Conservation (phyloP, 2,329 filamentous ascomycete genomes). For the Dothistroma pini region DNA sequence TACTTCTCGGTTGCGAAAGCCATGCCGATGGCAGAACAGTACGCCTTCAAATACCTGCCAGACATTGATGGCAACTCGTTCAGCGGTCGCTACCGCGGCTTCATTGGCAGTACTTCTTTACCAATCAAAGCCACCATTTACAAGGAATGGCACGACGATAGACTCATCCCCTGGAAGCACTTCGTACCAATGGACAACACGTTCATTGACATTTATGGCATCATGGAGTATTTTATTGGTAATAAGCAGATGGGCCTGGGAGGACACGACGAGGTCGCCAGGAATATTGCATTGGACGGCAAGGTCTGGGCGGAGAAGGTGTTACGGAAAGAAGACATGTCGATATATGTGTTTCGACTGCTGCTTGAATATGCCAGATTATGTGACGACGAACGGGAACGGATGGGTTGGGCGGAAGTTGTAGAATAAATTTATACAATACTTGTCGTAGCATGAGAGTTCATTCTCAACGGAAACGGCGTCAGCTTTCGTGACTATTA, state of each 20-base stretch:
- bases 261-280: slow-evolving; percentile 54
- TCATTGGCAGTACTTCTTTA: slow-evolving; percentile 26
- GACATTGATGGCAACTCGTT: slow-evolving; percentile 67
- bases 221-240: slow-evolving; percentile 55
- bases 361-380: slow-evolving; percentile 44
- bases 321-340: slow-evolving; percentile 68
- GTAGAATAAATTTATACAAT: not conserved
- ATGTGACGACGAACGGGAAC: slow-evolving; percentile 41
- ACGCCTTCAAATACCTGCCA: slow-evolving; percentile 61
- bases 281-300: slow-evolving; percentile 62
- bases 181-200: slow-evolving; percentile 35
- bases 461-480: not conserved
- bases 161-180: slow-evolving; percentile 37
- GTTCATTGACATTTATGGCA: slow-evolving; percentile 28
- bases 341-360: slow-evolving; percentile 64
- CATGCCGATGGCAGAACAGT: slow-evolving; percentile 41
- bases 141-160: slow-evolving; percentile 38
- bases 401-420: slow-evolving; percentile 38
- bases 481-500: not conserved
- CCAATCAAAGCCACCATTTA: slow-evolving; percentile 38
- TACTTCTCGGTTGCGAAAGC: slow-evolving; percentile 36
- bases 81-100: slow-evolving; percentile 36
- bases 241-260: slow-evolving; percentile 28
- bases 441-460: not conserved
- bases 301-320: slow-evolving; percentile 67